phyloP scores from a whole-genome alignment of 768 basidiomycete genomes.

The Amanita polypyramis region DNA sequence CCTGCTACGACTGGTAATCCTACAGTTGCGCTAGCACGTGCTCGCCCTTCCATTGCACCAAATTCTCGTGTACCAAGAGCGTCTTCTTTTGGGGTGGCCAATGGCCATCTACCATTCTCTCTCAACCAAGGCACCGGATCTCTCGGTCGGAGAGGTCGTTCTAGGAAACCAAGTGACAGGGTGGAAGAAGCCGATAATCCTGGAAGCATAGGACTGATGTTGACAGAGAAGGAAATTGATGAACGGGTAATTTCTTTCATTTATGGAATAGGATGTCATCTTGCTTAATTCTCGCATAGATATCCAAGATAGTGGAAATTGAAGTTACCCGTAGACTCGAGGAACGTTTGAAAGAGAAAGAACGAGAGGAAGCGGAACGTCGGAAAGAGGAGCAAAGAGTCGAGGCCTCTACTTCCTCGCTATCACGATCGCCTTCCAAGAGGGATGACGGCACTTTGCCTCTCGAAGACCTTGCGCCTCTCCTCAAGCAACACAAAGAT shows the following conservation, averaged over 20 bases:
- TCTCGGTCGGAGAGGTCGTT: not conserved
- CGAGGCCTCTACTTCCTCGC: slow-evolving; percentile 16
- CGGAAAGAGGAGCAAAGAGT: slow-evolving; percentile 18
- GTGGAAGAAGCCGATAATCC: slow-evolving; percentile 22
- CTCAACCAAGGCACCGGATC: slow-evolving; percentile 16
- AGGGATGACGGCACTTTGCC: slow-evolving; percentile 25
- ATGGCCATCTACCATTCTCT: slow-evolving; percentile 28
- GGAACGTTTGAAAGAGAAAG: slow-evolving; percentile 30
- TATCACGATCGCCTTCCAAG: slow-evolving; percentile 25
- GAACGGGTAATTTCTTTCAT: slow-evolving; percentile 42
- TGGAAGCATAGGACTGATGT: slow-evolving; percentile 25
- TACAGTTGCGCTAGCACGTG: slow-evolving; percentile 12
- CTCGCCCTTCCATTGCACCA: slow-evolving; percentile 27
- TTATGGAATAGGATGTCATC: not conserved
- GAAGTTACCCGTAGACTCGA: slow-evolving; percentile 62
- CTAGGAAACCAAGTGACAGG: not conserved
- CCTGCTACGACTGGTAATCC: slow-evolving; percentile 20
- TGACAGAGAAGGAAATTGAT: slow-evolving; percentile 67
- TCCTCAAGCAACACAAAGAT: slow-evolving; percentile 55
- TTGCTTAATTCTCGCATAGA: slow-evolving; percentile 26
- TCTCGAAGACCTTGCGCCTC: slow-evolving; percentile 46
- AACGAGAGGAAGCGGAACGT: slow-evolving; percentile 27
- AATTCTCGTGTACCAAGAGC: slow-evolving; percentile 26
- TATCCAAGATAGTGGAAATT: slow-evolving; percentile 62
- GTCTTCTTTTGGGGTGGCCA: slow-evolving; percentile 22